Base-by-base conservation (phyloP, 148 eudicot species). In the Camellia japonica region DNA sequence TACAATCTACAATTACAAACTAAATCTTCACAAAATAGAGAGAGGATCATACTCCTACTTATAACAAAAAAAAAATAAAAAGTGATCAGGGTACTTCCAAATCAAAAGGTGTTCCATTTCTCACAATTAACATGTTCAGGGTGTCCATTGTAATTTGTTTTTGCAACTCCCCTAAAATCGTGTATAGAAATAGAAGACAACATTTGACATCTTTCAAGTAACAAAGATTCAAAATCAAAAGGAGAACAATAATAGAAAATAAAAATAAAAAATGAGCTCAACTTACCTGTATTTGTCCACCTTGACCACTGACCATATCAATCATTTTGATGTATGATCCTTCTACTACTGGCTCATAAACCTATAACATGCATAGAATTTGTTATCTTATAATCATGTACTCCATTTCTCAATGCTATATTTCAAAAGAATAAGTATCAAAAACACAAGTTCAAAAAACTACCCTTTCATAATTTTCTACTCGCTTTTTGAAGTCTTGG, bases 321-420 rank as follows among this genome's bases (percentile, higher is more conserved):
- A 96, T 96, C 98, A 93, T 91, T 83, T 96, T 96, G 82, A 96
- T 96, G 62, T 93, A 96, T 63, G 98, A 96, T 69, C 99, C 99
- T 90, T 96, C 99, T 82, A 93, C 92, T 46, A 96, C 98, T 69
- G 99, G 97, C 85, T 96, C 97, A 90, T 93, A 96, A 44, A 89
- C 93, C 99, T 93, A 81, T 78, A 79, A 67, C 51, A 76, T 76
- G 62, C 71, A 46, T 81, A 74, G 68, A 47, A 10, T 76, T 62
- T 58, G 52, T 59, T 13, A n/a, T 61, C 54, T 63, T 41, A 12
- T 41, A 52, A 30, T 54, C 11, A 78, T 30, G 65, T 6, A 54
- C 49, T 44, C 67, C 67, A 64, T 58, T 13, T 62, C 6, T 55
- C 13, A 51, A 15, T 20, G 5, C 19, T 47, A 38, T 51, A 11